Conservation (phyloP, 2,329 filamentous ascomycete genomes). For the Pyrenochaeta sp. region DNA sequence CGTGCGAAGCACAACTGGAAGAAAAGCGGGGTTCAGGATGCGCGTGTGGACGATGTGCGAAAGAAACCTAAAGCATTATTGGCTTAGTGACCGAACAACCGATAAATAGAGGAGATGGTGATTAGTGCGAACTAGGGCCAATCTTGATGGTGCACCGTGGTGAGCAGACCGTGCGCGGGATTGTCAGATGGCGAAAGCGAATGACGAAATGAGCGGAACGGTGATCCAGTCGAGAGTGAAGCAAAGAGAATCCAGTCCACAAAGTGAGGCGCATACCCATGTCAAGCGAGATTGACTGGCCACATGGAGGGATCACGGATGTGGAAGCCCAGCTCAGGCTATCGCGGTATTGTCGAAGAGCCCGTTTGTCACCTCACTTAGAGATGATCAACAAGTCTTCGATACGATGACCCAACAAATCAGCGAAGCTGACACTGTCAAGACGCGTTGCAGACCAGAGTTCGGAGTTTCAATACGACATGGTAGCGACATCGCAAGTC, state of each 20-base stretch:
- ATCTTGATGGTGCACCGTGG: constrained; percentile 16
- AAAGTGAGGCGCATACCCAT: constrained; percentile 31
- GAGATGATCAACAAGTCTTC: neutral
- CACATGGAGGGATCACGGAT: constrained; percentile 6
- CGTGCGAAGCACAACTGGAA: constrained; percentile 66
- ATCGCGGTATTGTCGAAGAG: constrained; percentile 4
- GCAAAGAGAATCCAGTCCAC: constrained; percentile 9
- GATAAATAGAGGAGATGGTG: constrained; percentile 27
- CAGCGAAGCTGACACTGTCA: neutral
- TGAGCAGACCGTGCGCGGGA: constrained; percentile 24
- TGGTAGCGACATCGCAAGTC: constrained; percentile 36
- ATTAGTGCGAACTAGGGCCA: constrained; percentile 37
- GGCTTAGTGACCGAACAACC: constrained; percentile 37
- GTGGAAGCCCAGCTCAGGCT: constrained; percentile 6
- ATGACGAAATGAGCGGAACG: constrained; percentile 10
- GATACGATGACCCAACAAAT: neutral
- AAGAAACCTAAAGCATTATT: constrained; percentile 52
- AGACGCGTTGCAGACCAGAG: neutral
- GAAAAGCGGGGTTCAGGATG: constrained; percentile 54
- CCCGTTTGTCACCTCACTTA: neutral
- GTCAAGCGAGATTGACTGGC: constrained; percentile 17
- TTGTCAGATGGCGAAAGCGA: constrained; percentile 33
- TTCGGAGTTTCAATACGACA: constrained; percentile 5
- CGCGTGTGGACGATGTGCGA: constrained; percentile 54
- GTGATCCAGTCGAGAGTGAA: constrained; percentile 6